Evolutionary conservation across 2,329 filamentous ascomycete species (phyloP).

Genomic region (Paracorniculantispora psalliotae): DNA sequence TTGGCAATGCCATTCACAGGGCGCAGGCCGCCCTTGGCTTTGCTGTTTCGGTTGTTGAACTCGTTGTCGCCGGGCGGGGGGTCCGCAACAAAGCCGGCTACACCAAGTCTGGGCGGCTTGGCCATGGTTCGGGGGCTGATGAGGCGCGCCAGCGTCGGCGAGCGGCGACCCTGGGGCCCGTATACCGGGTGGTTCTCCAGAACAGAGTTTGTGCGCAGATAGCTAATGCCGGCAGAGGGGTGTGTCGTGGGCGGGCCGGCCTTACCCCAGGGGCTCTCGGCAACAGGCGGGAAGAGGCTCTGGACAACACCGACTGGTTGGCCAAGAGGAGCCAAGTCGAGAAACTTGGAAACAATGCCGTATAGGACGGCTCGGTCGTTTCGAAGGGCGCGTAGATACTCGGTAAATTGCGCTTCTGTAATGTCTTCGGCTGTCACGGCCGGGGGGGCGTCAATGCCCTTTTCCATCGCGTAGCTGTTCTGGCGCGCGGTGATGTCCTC

Average conservation of each 20-base stretch:
- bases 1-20: constrained; percentile 33
- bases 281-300: constrained; percentile 22
- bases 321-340: constrained; percentile 55
- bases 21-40: constrained; percentile 21
- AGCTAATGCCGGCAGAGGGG: constrained; percentile 58
- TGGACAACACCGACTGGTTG: constrained; percentile 25
- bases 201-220: constrained; percentile 51
- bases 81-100: constrained; percentile 50
- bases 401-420: constrained; percentile 45
- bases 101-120: constrained; percentile 41
- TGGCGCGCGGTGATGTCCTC: constrained; percentile 38
- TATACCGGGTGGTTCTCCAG: constrained; percentile 58
- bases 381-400: constrained; percentile 50
- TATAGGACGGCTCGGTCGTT: constrained; percentile 47
- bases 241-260: constrained; percentile 56
- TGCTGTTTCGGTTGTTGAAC: constrained; percentile 31
- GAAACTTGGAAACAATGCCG: constrained; percentile 52
- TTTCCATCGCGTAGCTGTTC: constrained; percentile 34
- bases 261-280: constrained; percentile 42
- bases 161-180: constrained; percentile 49
- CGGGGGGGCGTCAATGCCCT: constrained; percentile 27
- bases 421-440: constrained; percentile 33
- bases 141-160: constrained; percentile 47
- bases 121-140: constrained; percentile 38
- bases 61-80: constrained; percentile 37